Percentiles rank a stretch among this genome's conserved stretches.
phyloP scores from a whole-genome alignment of 139 green algal species.

The Coelastrella sp. region DNA sequence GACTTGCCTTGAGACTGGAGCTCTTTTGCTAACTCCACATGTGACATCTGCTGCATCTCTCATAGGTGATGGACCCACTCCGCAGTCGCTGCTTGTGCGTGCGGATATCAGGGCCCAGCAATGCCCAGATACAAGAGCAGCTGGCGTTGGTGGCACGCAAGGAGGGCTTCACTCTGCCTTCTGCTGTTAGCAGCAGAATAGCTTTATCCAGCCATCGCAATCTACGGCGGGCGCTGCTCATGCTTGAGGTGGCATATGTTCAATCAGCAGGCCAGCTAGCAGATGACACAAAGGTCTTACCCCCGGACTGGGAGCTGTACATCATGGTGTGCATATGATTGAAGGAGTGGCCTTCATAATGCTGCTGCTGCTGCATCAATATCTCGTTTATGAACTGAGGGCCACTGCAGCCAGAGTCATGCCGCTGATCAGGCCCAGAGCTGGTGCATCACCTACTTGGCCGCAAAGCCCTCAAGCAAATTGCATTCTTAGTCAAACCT shows the following conservation, averaged over 20 bases:
- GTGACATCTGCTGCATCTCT: neutral
- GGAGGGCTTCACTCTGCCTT: conserved; percentile 83
- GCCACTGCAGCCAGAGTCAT: neutral
- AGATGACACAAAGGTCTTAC: conserved; percentile 58
- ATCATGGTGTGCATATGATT: conserved; percentile 65
- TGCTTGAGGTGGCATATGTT: conserved; percentile 78
- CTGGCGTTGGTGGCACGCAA: conserved; percentile 78
- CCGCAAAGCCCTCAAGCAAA: too few species aligned
- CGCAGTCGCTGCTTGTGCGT: conserved; percentile 94
- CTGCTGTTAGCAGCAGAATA: conserved; percentile 71
- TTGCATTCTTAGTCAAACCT: too few species aligned
- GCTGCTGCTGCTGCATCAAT: neutral
- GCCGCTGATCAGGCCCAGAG: neutral
- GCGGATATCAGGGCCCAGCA: conserved; percentile 83
- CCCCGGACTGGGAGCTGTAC: conserved; percentile 96
- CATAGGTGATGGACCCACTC: conserved; percentile 93
- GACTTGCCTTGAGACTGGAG: too few species aligned
- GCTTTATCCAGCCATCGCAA: conserved; percentile 78
- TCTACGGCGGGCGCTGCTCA: conserved; percentile 90
- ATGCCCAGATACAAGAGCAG: conserved; percentile 72
- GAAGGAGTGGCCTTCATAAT: too few species aligned
- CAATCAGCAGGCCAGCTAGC: conserved; percentile 12
- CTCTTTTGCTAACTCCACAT: too few species aligned
- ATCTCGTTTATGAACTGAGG: neutral
- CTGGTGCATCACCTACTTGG: too few species aligned